Evolutionary conservation across 176 grass and related monocot species (phyloP).

Genomic region (Aegilops bicornis): DNA sequence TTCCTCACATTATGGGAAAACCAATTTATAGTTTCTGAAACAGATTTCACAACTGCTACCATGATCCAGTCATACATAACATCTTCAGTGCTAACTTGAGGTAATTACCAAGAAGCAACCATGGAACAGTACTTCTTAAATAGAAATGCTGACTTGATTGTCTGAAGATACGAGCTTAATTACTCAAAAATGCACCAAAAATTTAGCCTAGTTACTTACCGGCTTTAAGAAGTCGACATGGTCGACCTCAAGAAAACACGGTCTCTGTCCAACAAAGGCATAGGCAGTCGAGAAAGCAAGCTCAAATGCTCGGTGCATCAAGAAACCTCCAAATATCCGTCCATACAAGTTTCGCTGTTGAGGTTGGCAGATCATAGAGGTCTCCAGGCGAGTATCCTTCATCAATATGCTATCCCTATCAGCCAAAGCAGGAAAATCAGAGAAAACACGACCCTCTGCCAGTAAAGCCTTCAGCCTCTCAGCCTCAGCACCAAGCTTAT

Average conservation of each 20-base stretch:
- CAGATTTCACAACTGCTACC: not conserved
- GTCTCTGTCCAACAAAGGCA: conserved; percentile 83
- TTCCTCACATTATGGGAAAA: not conserved
- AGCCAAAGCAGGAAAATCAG: conserved; percentile 87
- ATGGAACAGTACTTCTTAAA: not conserved
- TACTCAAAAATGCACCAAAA: not conserved
- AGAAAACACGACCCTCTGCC: conserved; percentile 83
- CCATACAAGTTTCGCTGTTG: conserved; percentile 92
- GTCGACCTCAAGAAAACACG: conserved; percentile 93
- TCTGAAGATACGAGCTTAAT: not conserved
- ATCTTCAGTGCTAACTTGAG: not conserved
- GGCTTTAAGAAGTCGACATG: conserved; percentile 98
- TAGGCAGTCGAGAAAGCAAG: conserved; percentile 93
- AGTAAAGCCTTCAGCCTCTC: conserved; percentile 57
- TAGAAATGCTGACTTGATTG: not conserved
- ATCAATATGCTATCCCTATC: conserved; percentile 86
- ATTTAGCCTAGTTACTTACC: conserved; percentile 50
- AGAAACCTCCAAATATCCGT: conserved; percentile 91
- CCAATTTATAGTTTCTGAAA: not conserved
- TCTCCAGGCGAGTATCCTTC: conserved; percentile 72
- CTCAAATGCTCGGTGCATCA: conserved; percentile 98
- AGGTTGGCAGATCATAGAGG: conserved; percentile 83
- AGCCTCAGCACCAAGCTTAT: conserved; percentile 47
- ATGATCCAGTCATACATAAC: not conserved
- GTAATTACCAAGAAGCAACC: not conserved